Percentiles rank a stretch among this genome's conserved stretches.
phyloP scores from a whole-genome alignment of 176 grass and related monocot species.

The Eleusine coracana region DNA sequence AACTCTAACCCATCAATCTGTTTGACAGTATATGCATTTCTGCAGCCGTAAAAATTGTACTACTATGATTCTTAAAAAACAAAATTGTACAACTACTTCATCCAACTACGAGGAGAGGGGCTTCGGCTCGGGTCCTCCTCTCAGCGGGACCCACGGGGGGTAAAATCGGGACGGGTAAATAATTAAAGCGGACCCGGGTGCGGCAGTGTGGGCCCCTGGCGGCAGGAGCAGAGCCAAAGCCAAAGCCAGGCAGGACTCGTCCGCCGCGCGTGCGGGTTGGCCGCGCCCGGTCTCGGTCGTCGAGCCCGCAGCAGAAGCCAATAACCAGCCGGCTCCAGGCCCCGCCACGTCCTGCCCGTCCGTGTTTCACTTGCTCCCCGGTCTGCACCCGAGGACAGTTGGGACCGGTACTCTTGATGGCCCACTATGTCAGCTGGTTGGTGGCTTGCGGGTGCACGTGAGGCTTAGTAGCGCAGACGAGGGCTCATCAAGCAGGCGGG shows the following conservation, averaged over 20 bases:
- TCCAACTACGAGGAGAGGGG: background rate
- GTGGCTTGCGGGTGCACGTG: background rate
- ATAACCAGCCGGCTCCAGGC: background rate
- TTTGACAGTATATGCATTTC: too few species aligned
- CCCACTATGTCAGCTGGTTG: background rate
- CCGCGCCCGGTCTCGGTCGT: background rate
- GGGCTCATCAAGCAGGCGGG: background rate
- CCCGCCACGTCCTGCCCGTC: background rate
- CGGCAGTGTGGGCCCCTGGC: background rate
- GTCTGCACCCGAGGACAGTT: accelerated
- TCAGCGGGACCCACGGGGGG: background rate
- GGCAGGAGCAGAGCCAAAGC: background rate
- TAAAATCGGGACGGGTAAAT: background rate
- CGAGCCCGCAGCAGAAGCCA: background rate
- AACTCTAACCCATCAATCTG: too few species aligned
- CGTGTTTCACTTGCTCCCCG: background rate
- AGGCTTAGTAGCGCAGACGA: background rate
- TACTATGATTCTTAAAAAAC: too few species aligned
- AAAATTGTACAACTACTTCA: too few species aligned
- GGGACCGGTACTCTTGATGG: accelerated
- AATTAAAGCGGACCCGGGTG: background rate
- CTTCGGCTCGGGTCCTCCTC: background rate
- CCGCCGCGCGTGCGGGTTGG: constrained; percentile 3
- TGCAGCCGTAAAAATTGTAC: too few species aligned
- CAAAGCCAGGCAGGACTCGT: background rate